A percentile compares a stretch with the other conserved stretches of the same genome.
phyloP scores from a whole-genome alignment of 768 basidiomycete species.

The Amyloporia xantha region DNA sequence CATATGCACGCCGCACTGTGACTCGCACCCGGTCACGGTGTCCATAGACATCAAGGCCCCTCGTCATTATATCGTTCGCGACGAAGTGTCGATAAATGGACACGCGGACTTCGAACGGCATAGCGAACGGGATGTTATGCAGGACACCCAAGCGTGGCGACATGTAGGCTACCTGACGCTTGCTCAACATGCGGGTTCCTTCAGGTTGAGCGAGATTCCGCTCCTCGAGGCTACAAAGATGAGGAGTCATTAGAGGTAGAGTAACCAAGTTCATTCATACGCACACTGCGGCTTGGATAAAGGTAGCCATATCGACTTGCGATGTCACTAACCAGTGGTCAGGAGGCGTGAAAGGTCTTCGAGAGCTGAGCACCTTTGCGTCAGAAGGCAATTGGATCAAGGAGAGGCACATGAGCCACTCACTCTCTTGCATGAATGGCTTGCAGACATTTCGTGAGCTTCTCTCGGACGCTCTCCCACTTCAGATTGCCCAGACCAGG shows the following conservation, averaged over 20 bases:
- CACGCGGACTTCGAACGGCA: constrained; percentile 90
- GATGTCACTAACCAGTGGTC: constrained; percentile 79
- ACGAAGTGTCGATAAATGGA: constrained; percentile 86
- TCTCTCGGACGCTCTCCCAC: constrained; percentile 69
- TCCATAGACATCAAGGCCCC: constrained; percentile 16
- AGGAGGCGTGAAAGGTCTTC: constrained; percentile 73
- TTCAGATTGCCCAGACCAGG: constrained; percentile 35
- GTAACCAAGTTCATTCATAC: no score
- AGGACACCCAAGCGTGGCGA: constrained; percentile 85
- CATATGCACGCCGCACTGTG: constrained; percentile 62
- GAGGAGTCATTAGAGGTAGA: no score
- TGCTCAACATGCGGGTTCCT: constrained; percentile 35
- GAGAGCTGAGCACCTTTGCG: no score
- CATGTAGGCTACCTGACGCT: constrained; percentile 67
- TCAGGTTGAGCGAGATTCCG: constrained; percentile 35
- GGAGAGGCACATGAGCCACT: no score
- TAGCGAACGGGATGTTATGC: constrained; percentile 93
- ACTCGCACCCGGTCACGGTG: constrained; percentile 29
- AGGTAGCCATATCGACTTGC: constrained; percentile 55
- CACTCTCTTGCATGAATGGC: constrained; percentile 88
- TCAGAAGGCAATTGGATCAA: no score
- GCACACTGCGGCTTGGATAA: constrained; percentile 84
- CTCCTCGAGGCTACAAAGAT: constrained; percentile 56
- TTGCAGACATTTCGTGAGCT: constrained; percentile 70
- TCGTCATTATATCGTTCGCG: constrained; percentile 43